Base-by-base conservation (phyloP, 2,329 filamentous ascomycete species). In the Aspergillus quadrilineatus region DNA sequence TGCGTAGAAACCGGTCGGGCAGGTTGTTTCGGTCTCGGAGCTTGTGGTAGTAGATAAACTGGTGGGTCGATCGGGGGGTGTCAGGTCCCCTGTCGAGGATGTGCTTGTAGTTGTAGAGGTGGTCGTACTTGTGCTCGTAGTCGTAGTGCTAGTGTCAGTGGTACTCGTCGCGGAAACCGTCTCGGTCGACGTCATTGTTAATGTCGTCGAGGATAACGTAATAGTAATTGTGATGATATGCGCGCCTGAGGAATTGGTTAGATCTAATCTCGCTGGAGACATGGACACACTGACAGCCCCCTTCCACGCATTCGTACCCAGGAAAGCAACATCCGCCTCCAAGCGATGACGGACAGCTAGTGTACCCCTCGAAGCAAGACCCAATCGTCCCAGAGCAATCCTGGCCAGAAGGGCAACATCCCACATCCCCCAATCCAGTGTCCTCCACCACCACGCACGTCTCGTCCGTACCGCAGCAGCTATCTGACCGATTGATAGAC, bases 1-100 rank as follows among this genome's bases (percentile, higher is more conserved):
- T 50, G 90, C 88, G 73, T 97, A 97, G 79, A 92, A 97, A 2
- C 92, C 92, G 0, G 88, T 92, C 0, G 93, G 93, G 65, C 93
- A 97, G 65, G 82, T 67, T 7, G 71, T 66, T 34, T 61, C 79
- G 32, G 73, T 67, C 29, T 60, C 79, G 30, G 78, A 71, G 29
- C 75, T 73, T 5, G 72, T 70, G 6, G 69, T 63, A 1, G 73
- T 74, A 10, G 71, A 65, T 15, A 56, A 68, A 47, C 65, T 71
- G 0, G 74, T 77, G 22, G 73, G 71, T n/a, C 74, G 73, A 3
- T 70, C 70, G 4, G 76, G 73, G 1, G 74, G 68, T 9, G 60
- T 63, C 37, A 73, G 61, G 32, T 65, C 63, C 22, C 67, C 70
- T n/a, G 70, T 67, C 17, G 57, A 53, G 6, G 52, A 55, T 6